These are phyloP conservation scores for Cardamine resedifolia DNA, from an alignment of 345 rosid genomes.

Conservation along the genomic window DNA sequence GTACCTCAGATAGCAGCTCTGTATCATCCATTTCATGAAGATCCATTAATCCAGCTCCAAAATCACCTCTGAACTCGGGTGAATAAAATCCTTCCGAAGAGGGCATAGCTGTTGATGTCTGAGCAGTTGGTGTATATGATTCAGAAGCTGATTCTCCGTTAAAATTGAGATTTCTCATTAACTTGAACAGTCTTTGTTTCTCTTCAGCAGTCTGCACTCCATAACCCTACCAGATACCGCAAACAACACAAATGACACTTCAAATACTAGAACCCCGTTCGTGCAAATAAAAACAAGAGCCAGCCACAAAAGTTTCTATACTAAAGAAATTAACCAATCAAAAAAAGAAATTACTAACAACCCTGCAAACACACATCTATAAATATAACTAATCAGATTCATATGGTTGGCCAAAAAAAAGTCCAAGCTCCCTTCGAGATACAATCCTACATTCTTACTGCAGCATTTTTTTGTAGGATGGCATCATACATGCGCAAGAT, in stretches of 20 bases:
- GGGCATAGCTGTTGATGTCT: conserved; percentile 53
- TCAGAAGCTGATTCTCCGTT: conserved; percentile 89
- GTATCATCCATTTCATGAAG: conserved; percentile 99
- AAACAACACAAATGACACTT: conserved; percentile 25
- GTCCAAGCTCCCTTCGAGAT: background rate
- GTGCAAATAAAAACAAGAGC: background rate
- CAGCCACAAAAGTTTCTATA: background rate
- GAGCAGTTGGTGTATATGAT: conserved; percentile 63
- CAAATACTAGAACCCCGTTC: conserved; percentile 2
- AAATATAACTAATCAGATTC: conserved; percentile 6
- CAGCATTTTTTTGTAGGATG: background rate
- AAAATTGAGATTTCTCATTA: conserved; percentile 93
- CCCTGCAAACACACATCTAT: background rate
- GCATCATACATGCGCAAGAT: background rate
- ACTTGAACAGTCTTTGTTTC: conserved; percentile 88
- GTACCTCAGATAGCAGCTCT: conserved; percentile 93
- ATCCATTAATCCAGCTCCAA: conserved; percentile 98
- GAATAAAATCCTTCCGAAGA: conserved; percentile 83
- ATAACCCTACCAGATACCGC: conserved; percentile 57
- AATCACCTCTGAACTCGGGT: conserved; percentile 92
- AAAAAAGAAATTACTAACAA: conserved; percentile 12
- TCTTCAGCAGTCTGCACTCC: conserved; percentile 97
- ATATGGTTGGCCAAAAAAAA: background rate
- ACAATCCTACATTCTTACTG: background rate
- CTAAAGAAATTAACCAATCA: background rate